A percentile compares a stretch with the other conserved stretches of the same genome.
These are phyloP conservation scores for Fusarium duplospermum DNA, from an alignment of 2,329 filamentous ascomycete genomes.

Conservation along the genomic window DNA sequence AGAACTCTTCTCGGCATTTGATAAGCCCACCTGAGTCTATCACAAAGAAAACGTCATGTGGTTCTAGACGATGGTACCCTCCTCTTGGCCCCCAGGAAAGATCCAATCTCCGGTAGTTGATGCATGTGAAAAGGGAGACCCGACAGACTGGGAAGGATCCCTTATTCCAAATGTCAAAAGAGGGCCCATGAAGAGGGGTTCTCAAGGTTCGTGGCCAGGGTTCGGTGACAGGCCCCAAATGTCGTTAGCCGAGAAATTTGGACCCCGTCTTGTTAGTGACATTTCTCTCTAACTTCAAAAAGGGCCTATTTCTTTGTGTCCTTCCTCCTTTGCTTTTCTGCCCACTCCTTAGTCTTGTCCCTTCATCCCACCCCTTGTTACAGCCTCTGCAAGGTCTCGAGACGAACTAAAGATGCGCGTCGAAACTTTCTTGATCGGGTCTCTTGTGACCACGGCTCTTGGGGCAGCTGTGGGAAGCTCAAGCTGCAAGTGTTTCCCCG, in stretches of 20 bases:
- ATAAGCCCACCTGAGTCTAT: neutral
- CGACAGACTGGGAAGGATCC: neutral
- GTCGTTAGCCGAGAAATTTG: neutral
- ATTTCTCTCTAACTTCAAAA: neutral
- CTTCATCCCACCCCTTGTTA: neutral
- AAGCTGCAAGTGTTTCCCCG: slow-evolving; percentile 28
- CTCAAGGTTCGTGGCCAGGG: neutral
- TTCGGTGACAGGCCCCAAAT: neutral
- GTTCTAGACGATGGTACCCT: neutral
- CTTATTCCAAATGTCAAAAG: neutral
- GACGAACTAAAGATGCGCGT: slow-evolving; percentile 4
- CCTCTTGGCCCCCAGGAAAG: neutral
- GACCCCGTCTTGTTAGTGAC: neutral
- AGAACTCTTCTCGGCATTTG: neutral
- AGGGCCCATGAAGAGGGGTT: neutral
- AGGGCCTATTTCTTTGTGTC: neutral
- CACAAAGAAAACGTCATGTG: neutral
- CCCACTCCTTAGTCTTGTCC: neutral
- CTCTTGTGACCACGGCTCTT: neutral
- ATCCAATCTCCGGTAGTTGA: neutral
- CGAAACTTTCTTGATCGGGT: neutral
- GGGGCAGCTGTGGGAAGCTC: neutral
- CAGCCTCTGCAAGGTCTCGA: neutral
- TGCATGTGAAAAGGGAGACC: slow-evolving; percentile 1
- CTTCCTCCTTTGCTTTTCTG: neutral